A percentile compares a stretch with the other conserved stretches of the same genome.
Evolutionary conservation across 257 asterid species (phyloP).

Genomic region (Lycium barbarum): DNA sequence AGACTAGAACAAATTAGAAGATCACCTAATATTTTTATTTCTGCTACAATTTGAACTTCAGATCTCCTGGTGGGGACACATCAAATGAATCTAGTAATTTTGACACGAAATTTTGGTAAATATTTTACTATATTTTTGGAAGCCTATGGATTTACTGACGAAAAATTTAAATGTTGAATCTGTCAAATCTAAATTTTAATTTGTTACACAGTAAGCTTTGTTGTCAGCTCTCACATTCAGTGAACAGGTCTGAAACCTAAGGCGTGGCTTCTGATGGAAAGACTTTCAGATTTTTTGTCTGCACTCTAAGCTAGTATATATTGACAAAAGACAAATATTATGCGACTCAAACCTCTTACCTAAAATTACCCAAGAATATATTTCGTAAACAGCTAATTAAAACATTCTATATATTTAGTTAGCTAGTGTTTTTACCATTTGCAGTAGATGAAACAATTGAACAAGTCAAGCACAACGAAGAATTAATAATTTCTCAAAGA

Average conservation of each 20-base stretch:
- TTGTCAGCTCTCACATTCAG: slow-evolving; percentile 29
- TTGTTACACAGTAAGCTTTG: background rate
- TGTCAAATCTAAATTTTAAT: background rate
- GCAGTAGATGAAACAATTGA: background rate
- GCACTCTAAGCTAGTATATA: background rate
- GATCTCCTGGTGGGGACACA: too few relatives aligned
- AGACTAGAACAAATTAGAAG: too few relatives aligned
- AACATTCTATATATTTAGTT: background rate
- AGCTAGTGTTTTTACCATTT: background rate
- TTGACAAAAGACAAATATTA: slow-evolving; percentile 15
- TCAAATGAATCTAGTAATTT: too few relatives aligned
- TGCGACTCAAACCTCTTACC: background rate
- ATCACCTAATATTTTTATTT: too few relatives aligned
- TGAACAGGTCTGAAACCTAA: slow-evolving; percentile 3
- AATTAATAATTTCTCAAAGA: background rate
- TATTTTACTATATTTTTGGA: too few relatives aligned
- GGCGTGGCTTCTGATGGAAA: background rate
- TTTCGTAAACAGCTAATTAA: background rate
- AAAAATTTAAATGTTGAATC: background rate
- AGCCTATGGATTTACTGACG: too few relatives aligned
- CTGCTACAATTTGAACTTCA: too few relatives aligned
- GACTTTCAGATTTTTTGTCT: slow-evolving; percentile 14
- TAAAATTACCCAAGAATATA: background rate
- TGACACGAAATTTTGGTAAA: too few relatives aligned
- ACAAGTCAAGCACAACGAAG: background rate